A percentile compares a stretch with the other conserved stretches of the same genome.
phyloP scores from a whole-genome alignment of 306 rosid genomes.

The Sicyos edulis region DNA sequence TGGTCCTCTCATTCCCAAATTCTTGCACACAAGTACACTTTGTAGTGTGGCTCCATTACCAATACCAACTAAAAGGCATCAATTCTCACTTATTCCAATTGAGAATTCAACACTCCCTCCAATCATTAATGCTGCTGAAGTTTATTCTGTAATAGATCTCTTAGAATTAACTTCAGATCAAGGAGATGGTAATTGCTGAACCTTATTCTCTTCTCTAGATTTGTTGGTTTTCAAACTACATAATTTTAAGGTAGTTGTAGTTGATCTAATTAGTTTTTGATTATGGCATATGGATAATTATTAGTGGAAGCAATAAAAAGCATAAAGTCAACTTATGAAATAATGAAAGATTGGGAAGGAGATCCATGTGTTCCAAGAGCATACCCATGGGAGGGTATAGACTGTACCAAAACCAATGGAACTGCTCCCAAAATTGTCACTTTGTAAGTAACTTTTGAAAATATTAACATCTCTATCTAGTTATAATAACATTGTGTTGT shows the following conservation, averaged over 20 bases:
- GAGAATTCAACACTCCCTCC: conserved; percentile 46
- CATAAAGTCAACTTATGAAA: conserved; percentile 16
- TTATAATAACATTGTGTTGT: background rate
- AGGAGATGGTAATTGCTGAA: conserved; percentile 35
- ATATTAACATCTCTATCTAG: too few species aligned
- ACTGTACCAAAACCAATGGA: conserved; percentile 9
- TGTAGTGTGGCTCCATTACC: background rate
- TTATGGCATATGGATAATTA: too few species aligned
- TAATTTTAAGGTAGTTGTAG: too few species aligned
- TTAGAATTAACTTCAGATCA: conserved; percentile 30
- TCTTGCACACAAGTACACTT: conserved; percentile 26
- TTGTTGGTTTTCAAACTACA: too few species aligned
- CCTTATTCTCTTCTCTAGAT: background rate
- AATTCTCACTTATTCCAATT: conserved; percentile 24
- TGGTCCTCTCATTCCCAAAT: conserved; percentile 22
- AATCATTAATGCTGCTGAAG: conserved; percentile 49
- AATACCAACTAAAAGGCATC: conserved; percentile 10
- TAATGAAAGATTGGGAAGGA: conserved; percentile 14
- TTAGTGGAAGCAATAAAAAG: conserved; percentile 1
- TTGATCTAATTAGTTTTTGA: too few species aligned
- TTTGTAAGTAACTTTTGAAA: background rate
- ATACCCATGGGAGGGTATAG: conserved; percentile 18
- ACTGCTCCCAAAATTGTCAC: conserved; percentile 8
- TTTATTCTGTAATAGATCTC: conserved; percentile 28
- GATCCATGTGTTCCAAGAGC: conserved; percentile 19